A percentile compares a stretch with the other conserved stretches of the same genome.
Evolutionary conservation across 805 yeast genomes (phyloP).

Genomic region (Starmerella ratchasimensis): DNA sequence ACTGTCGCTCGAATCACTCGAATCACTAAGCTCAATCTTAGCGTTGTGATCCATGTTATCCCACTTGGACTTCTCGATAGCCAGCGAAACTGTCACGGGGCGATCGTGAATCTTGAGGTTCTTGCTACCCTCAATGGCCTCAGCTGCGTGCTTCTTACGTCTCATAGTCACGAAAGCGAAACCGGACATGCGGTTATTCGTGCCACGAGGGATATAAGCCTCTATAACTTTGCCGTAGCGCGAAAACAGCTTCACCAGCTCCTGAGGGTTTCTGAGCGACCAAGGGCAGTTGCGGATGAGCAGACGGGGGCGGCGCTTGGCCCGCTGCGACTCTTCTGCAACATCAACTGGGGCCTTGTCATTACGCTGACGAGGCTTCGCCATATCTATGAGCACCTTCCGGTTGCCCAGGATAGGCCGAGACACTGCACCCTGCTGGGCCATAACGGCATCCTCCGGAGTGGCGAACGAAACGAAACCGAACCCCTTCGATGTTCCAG

Average conservation of each 20-base stretch:
- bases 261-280: conserved; percentile 72
- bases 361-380: conserved; percentile 77
- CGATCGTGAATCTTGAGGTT: conserved; percentile 79
- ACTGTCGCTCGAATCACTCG: conserved; percentile 23
- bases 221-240: conserved; percentile 79
- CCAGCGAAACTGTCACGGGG: conserved; percentile 86
- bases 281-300: conserved; percentile 91
- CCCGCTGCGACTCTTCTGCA: conserved; percentile 23
- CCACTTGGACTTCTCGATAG: conserved; percentile 82
- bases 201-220: conserved; percentile 76
- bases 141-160: conserved; percentile 59
- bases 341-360: conserved; percentile 12
- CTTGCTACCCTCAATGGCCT: conserved; percentile 59
- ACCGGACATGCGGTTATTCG: conserved; percentile 82
- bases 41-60: conserved; percentile 34
- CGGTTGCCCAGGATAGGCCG: conserved; percentile 47
- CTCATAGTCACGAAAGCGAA: conserved; percentile 91
- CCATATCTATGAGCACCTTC: conserved; percentile 65
- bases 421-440: conserved; percentile 54
- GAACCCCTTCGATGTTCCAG: conserved; percentile 70
- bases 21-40: conserved; percentile 30
- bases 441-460: conserved; percentile 71
- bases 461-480: conserved; percentile 85
- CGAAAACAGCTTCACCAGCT: conserved; percentile 52
- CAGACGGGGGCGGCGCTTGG: conserved; percentile 71